These are phyloP conservation scores for Cymbidium sinense DNA, from an alignment of 106 monocot species.

Conservation along the genomic window DNA sequence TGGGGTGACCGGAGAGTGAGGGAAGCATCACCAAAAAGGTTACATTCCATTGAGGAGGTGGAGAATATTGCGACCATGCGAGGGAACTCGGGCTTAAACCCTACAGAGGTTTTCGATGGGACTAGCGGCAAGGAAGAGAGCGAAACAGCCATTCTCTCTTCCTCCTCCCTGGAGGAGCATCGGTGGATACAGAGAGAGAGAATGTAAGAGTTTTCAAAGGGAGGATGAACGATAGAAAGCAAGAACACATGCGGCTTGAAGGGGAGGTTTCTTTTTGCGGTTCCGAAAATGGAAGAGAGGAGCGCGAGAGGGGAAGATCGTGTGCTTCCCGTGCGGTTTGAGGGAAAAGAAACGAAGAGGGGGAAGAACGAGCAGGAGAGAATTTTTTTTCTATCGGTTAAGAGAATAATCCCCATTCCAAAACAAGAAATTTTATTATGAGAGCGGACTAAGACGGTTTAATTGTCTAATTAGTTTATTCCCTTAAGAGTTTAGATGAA, in stretches of 20 bases:
- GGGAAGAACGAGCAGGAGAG: too few species aligned
- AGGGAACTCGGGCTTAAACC: not conserved
- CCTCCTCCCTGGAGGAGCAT: not conserved
- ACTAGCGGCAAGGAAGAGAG: not conserved
- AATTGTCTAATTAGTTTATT: too few species aligned
- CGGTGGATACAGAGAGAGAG: not conserved
- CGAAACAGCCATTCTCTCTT: slow-evolving; percentile 5
- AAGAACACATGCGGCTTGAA: not conserved
- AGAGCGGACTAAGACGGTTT: too few species aligned
- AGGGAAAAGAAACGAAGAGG: too few species aligned
- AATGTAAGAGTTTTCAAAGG: not conserved
- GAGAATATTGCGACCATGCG: not conserved
- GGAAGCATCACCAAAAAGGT: not conserved
- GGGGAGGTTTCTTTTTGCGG: too few species aligned
- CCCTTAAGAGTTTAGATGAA: too few species aligned
- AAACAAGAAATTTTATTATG: too few species aligned
- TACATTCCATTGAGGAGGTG: not conserved
- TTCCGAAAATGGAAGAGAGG: too few species aligned
- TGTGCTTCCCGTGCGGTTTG: too few species aligned
- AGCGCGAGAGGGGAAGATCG: too few species aligned
- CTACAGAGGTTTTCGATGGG: not conserved
- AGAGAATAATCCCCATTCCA: too few species aligned
- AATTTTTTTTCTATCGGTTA: too few species aligned
- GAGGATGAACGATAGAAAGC: not conserved
- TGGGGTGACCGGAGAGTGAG: slow-evolving; percentile 71